Evolutionary conservation across 2,329 filamentous ascomycete genomes (phyloP).

Genomic region (Sclerotinia glacialis): DNA sequence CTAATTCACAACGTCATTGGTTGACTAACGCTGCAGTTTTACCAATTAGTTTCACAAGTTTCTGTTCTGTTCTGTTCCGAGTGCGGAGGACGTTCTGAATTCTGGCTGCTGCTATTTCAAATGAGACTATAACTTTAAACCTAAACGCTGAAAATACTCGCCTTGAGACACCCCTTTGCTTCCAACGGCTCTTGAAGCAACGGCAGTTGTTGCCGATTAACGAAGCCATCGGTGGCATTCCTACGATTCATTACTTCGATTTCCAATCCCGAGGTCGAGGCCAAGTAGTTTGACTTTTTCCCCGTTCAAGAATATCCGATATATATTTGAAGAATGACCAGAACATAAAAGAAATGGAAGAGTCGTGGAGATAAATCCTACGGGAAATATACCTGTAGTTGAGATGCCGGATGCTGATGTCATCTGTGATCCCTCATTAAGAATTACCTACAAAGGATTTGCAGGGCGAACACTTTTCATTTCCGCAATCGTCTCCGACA

Average conservation of each 20-base stretch:
- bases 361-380: constrained; percentile 35
- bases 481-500: not conserved
- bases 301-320: constrained; percentile 37
- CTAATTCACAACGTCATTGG: not conserved
- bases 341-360: constrained; percentile 32
- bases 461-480: constrained; percentile 11
- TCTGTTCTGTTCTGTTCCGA: too few relatives aligned
- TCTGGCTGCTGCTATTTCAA: not conserved
- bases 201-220: constrained; percentile 24
- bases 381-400: constrained; percentile 34
- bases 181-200: not conserved
- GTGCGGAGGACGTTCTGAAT: not conserved
- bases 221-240: constrained; percentile 39
- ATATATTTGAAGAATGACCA: constrained; percentile 38
- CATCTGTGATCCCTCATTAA: constrained; percentile 32
- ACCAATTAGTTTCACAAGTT: not conserved
- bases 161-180: not conserved
- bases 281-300: constrained; percentile 37
- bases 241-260: constrained; percentile 39
- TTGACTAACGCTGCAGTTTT: too few relatives aligned
- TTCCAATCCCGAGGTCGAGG: constrained; percentile 38
- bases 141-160: not conserved
- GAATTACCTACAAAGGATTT: not conserved
- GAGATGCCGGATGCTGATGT: constrained; percentile 35
- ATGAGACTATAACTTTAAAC: not conserved